Base-by-base conservation (phyloP, 805 yeast genomes). In the Candida coquimbonensis region DNA sequence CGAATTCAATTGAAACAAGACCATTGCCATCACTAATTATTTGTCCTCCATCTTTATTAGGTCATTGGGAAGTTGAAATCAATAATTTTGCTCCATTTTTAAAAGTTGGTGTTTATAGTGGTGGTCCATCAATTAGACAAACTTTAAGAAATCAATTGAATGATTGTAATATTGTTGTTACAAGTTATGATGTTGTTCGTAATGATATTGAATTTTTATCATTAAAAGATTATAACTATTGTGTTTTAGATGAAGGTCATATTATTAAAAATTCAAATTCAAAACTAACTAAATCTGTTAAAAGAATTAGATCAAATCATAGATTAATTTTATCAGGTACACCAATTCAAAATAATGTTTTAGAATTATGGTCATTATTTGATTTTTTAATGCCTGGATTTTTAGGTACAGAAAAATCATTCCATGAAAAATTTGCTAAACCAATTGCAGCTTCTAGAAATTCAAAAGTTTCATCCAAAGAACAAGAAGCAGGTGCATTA, bases 311-410 rank as follows among this genome's bases (percentile, higher is more conserved):
- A 46, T 95, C 98, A 1, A 89, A 91, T 50, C 99, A 93, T 65
- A 69, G 99, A 43, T 74, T 93, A 52, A 83, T 93, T 36, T 71
- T 93, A 49, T 87, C 98, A 0, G 99, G 99, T 56, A 93, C 99
- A 0, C 99, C 99, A 13, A 93, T 93, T 56, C 99, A 93, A 64
- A 93, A 93, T 61, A 93, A 93, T 60, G 99, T 93, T 3, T 73
- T 93, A 38, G 99, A 93, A 64, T 70, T 93, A 51, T 93, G 99
- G 99, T 93, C 99, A 4, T 70, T 93, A 58, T 93, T 93, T 70
- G 99, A 93, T 64, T 93, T 89, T 64, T 72, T 93, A 63, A 93
- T 93, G 99, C 99, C 99, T 2, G 99, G 99, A 0, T 93, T 93
- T 59, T 70, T 93, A 52, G 99, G 99, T 13, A 82, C 95, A 3